Conservation (phyloP, 345 rosid genomes). For the Hypericum androsaemum region DNA sequence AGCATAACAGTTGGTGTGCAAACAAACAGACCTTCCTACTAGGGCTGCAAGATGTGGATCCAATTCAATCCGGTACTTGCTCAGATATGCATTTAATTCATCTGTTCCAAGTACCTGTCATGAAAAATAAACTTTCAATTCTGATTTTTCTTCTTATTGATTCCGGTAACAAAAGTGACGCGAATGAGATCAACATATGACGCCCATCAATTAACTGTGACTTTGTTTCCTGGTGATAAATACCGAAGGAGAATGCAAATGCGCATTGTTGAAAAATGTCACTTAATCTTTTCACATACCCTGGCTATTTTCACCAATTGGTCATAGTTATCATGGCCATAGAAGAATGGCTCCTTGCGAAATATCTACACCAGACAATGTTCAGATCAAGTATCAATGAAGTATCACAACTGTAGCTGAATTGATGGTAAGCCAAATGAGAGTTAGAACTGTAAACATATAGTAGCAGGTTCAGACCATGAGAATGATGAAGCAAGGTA, state of each 20-base stretch:
- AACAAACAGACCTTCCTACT: conserved; percentile 62
- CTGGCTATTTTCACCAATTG: conserved; percentile 95
- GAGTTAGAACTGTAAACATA: too few species aligned
- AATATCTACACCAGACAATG: conserved; percentile 54
- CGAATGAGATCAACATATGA: not conserved
- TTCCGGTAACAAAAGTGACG: not conserved
- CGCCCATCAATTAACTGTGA: too few species aligned
- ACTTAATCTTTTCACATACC: conserved; percentile 33
- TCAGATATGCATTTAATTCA: conserved; percentile 72
- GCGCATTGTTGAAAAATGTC: not conserved
- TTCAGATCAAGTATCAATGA: conserved; percentile 11
- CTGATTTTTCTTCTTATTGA: not conserved
- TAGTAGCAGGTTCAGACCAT: too few species aligned
- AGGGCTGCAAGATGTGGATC: conserved; percentile 85
- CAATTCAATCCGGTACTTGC: conserved; percentile 73
- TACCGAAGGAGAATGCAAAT: too few species aligned
- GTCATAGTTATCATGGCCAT: conserved; percentile 97
- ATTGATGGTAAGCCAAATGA: too few species aligned
- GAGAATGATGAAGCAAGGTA: too few species aligned
- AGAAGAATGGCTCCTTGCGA: conserved; percentile 97
- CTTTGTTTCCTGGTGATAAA: too few species aligned
- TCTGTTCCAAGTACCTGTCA: conserved; percentile 87
- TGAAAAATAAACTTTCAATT: not conserved
- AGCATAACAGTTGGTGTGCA: not conserved
- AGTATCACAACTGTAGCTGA: conserved; percentile 10